phyloP scores from a whole-genome alignment of 2,329 filamentous ascomycete genomes.

The Paracoccidioides brasiliensis region DNA sequence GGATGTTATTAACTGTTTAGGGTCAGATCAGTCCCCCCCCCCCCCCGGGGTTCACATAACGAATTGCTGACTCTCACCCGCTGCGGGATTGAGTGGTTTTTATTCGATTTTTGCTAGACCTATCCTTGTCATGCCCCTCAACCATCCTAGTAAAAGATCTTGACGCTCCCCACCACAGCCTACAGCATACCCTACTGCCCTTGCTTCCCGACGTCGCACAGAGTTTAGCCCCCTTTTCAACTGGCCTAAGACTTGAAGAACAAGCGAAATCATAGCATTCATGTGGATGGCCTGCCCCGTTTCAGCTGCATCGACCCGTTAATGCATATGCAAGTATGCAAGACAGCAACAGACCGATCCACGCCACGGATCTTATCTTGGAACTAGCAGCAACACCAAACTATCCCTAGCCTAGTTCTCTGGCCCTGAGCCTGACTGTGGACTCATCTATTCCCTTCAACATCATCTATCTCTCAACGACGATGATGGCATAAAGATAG shows the following conservation, averaged over 20 bases:
- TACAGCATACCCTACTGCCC: background rate
- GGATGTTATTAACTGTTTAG: background rate
- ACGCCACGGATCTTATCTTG: constrained; percentile 4
- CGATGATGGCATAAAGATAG: no score
- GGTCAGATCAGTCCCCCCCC: background rate
- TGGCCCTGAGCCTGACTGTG: background rate
- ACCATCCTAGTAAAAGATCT: background rate
- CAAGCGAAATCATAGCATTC: constrained; percentile 3
- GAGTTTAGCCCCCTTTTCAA: constrained; percentile 1
- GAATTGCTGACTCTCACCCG: background rate
- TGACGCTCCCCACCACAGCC: background rate
- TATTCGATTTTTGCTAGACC: background rate
- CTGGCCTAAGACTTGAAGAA: constrained; percentile 1
- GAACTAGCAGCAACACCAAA: background rate
- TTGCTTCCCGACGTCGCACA: constrained; percentile 2
- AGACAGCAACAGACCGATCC: constrained; percentile 6
- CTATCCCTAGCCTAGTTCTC: background rate
- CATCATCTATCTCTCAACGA: background rate
- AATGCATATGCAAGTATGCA: constrained; percentile 18
- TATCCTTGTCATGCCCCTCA: background rate
- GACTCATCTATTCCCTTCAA: background rate
- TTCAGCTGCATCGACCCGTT: constrained; percentile 18
- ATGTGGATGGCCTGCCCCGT: constrained; percentile 10
- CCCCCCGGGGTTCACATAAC: background rate
- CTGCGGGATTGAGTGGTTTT: background rate